Base-by-base conservation (phyloP, 225 moss, liverwort and hornwort genomes). In the Pleurozium schreberi region DNA sequence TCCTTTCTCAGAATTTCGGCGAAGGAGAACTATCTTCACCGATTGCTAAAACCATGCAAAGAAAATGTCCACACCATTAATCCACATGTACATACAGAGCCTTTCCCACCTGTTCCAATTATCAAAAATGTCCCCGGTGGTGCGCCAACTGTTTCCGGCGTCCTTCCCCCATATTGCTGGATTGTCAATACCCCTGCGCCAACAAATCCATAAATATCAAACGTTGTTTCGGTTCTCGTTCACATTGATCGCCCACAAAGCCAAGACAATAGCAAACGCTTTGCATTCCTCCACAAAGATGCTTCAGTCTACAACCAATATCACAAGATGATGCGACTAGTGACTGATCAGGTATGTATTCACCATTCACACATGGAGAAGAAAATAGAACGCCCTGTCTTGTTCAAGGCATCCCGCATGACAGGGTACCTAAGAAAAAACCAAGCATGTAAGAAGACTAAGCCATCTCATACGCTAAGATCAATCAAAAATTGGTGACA, bases 281-380 rank as follows among this genome's bases (percentile, higher is more conserved):
- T 71, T 34, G 17, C 75, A 77, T 47, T 47, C 77, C 73, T 67
- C 53, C 42, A 59, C 60, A 59, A 84, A 66, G n/a, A 85, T 82
- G 78, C 87, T 89, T 88, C 61, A 14, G 42, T 55, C 12, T 62
- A 89, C 62, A 70, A 77, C 63, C 50, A 12, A 58, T 40, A 66
- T 18, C 80, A 80, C 47, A 80, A 84, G 57, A 74, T 21, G 77
- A 71, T 73, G 49, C 63, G 74, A 81, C 11, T 40, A 38, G 58
- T 68, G 63, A 69, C 12, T 16, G 50, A 60, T 59, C 85, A 88
- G 38, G 31, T 81, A 85, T 34, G 65, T 68, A 71, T 93, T 94
- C 82, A 95, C 93, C 96, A 96, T 93, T 95, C 94, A 81, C 95
- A 95, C 95, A 96, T 90, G 52, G 96, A 95, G 88, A 92, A 95